phyloP scores from a whole-genome alignment of 108 stramenopile genomes.

The Cyclotella distinguenda region DNA sequence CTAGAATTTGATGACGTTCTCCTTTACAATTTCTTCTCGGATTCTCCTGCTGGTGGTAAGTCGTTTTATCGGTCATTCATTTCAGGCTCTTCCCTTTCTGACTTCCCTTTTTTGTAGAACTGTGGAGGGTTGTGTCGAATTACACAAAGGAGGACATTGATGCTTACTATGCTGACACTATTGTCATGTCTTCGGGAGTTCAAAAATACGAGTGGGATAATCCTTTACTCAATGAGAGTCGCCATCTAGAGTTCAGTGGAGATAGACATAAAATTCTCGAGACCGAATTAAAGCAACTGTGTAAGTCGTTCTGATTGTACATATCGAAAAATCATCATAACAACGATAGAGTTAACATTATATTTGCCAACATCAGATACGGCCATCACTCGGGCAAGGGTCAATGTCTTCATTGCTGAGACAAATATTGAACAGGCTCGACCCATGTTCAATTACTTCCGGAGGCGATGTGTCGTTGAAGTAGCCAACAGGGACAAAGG shows the following conservation, averaged over 20 bases:
- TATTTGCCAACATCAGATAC: slow-evolving; percentile 18
- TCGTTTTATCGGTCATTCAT: too few relatives aligned
- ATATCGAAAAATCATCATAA: too few relatives aligned
- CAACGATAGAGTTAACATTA: not conserved
- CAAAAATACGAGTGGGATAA: slow-evolving; percentile 40
- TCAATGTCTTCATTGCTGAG: slow-evolving; percentile 47
- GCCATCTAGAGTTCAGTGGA: slow-evolving; percentile 30
- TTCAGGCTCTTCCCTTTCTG: too few relatives aligned
- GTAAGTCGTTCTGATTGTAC: too few relatives aligned
- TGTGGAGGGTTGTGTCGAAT: slow-evolving; percentile 35
- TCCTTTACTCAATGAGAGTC: slow-evolving; percentile 8
- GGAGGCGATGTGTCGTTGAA: slow-evolving; percentile 30
- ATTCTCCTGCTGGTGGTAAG: slow-evolving; percentile 22
- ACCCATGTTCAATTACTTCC: slow-evolving; percentile 51
- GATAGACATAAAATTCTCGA: slow-evolving; percentile 42
- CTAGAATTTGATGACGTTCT: slow-evolving; percentile 52
- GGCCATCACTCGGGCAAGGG: slow-evolving; percentile 46
- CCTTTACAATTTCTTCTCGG: slow-evolving; percentile 46
- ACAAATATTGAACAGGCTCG: slow-evolving; percentile 16
- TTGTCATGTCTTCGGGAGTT: slow-evolving; percentile 9
- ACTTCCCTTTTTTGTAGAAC: slow-evolving; percentile 12
- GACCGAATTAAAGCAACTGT: slow-evolving; percentile 45
- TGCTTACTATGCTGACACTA: slow-evolving; percentile 16
- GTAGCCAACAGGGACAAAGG: slow-evolving; percentile 31
- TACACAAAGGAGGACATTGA: slow-evolving; percentile 33